Percentiles rank a stretch among this genome's conserved stretches.
Evolutionary conservation across 805 yeast species (phyloP).

Genomic region (Metschnikowia amazonensis): DNA sequence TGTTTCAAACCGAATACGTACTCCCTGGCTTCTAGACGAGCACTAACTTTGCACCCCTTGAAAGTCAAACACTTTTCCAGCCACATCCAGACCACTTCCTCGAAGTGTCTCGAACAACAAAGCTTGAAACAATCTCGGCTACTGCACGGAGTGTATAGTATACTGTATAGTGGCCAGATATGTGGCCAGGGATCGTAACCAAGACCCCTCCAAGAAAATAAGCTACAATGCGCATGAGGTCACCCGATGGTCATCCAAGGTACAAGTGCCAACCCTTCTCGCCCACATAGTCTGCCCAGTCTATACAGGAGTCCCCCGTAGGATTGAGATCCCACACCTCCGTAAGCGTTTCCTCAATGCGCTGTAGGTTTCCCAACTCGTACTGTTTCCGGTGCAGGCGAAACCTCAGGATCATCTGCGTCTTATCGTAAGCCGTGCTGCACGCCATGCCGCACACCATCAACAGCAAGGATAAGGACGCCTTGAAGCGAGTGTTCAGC

Average conservation of each 20-base stretch:
- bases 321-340: slow-evolving; percentile 18
- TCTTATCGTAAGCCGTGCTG: slow-evolving; percentile 23
- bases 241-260: slow-evolving; percentile 12
- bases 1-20: background rate
- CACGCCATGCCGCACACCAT: slow-evolving; percentile 33
- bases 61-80: too few species aligned
- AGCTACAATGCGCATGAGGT: background rate
- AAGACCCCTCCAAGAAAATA: background rate
- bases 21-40: too few species aligned
- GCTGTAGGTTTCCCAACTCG: slow-evolving; percentile 18
- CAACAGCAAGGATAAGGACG: slow-evolving; percentile 17
- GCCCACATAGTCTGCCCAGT: slow-evolving; percentile 18
- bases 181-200: too few species aligned
- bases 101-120: too few species aligned
- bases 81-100: too few species aligned
- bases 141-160: too few species aligned
- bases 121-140: too few species aligned
- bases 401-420: slow-evolving; percentile 19
- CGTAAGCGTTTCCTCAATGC: slow-evolving; percentile 17
- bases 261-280: slow-evolving; percentile 19
- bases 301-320: slow-evolving; percentile 14
- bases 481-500: slow-evolving; percentile 13
- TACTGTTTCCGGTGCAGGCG: slow-evolving; percentile 22
- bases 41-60: too few species aligned
- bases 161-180: too few species aligned